Evolutionary conservation across 306 rosid species (phyloP).

Genomic region (Myrica gale): DNA sequence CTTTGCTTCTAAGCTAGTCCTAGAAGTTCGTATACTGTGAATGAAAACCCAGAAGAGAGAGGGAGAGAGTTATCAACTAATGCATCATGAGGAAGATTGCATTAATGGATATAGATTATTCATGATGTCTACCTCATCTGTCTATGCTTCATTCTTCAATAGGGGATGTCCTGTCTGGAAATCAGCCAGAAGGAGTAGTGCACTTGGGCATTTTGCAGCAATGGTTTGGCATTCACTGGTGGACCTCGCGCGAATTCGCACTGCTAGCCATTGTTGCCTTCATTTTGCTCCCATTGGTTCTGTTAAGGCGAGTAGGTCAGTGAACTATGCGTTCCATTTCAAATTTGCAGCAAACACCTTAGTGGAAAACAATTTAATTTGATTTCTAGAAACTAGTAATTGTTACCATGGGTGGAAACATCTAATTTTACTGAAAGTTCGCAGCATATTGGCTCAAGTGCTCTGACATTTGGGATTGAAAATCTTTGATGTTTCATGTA

Average conservation of each 20-base stretch:
- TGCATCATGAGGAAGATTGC: background rate
- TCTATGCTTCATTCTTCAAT: slow-evolving; percentile 1
- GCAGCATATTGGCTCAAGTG: background rate
- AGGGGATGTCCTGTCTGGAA: slow-evolving; percentile 91
- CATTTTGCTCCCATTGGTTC: slow-evolving; percentile 71
- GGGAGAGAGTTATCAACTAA: too few relatives aligned
- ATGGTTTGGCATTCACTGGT: slow-evolving; percentile 95
- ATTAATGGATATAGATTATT: background rate
- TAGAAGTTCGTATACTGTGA: too few relatives aligned
- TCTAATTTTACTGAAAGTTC: background rate
- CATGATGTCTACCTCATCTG: background rate
- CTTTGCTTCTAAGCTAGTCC: background rate
- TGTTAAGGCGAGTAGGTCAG: slow-evolving; percentile 72
- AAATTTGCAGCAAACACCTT: background rate
- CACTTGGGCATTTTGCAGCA: slow-evolving; percentile 87
- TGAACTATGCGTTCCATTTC: slow-evolving; percentile 2
- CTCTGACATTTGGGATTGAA: slow-evolving; percentile 6
- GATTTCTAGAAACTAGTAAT: background rate
- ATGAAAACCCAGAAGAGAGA: too few relatives aligned
- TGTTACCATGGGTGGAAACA: background rate
- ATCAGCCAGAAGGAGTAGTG: slow-evolving; percentile 39
- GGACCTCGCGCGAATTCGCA: slow-evolving; percentile 82
- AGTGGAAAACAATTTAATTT: background rate
- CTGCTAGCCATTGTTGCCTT: slow-evolving; percentile 49
- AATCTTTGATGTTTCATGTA: background rate